Evolutionary conservation across 2,329 filamentous ascomycete species (phyloP), one percentile per base, ranked within the genome.

Genomic region (Fusarium praegraminearum): DNA sequence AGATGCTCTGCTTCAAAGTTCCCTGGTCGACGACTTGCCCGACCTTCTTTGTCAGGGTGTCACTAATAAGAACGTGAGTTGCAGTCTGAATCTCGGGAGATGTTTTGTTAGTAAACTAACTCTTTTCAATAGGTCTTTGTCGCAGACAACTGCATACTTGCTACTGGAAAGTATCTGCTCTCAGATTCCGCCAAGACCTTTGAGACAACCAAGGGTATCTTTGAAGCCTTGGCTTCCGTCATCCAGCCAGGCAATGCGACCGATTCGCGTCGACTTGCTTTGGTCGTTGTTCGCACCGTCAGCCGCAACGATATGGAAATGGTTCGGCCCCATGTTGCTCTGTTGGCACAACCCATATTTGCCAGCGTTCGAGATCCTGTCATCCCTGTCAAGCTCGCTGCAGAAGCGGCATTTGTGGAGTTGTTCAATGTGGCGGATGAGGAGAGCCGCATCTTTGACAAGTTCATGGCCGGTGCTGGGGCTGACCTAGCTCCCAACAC

Each of bases 301-400:
- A 91, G 91, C 65, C 90, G 96, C 59, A 85, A 90, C 45, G 89
- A 96, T 77, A 90, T 91, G 76, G 93, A 96, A 53, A 83, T 96
- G 75, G 88, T 95, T 38, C 89, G 93, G 30, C 93, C 94, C 16
- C 94, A 98, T 77, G 85, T 98, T 49, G 82, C 89, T 12, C 81
- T 93, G 4, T 86, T 99, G n/a, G 91, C 93, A 3, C 90, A 91
- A 2, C 90, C 94, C 2, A 87, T 98, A 45, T 99, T 99, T 79
- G 90, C 92, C 43, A 92, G 92, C 55, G 96, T 99, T 30, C 90
- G 97, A 62, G 96, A 99, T 78, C 85, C 90, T 12, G 90, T 98
- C 8, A 98, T 99, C 67, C 97, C 97, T 1, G 91, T 99, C 77
- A 99, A 99, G 81, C 86, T 99, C 30, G 91, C 95, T 0, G 95